These are phyloP conservation scores for Dichotomopilus funicola DNA, from an alignment of 2,329 filamentous ascomycete genomes.

Conservation along the genomic window DNA sequence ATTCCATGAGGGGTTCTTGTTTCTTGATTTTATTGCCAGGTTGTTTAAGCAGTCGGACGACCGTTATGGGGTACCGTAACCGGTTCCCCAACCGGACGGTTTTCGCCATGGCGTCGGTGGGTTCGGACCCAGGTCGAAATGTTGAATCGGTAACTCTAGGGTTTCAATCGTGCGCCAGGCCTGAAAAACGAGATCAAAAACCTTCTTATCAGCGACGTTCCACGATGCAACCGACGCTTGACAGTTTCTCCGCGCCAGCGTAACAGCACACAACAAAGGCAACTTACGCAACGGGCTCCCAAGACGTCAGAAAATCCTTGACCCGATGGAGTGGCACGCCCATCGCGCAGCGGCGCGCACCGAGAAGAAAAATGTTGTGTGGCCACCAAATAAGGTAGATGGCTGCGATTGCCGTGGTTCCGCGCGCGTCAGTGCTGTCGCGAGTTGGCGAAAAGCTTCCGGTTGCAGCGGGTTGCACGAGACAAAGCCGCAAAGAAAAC, in stretches of 20 bases:
- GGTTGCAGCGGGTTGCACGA: neutral
- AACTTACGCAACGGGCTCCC: conserved; percentile 15
- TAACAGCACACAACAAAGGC: neutral
- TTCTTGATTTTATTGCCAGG: conserved; percentile 69
- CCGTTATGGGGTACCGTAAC: conserved; percentile 73
- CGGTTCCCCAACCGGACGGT: conserved; percentile 24
- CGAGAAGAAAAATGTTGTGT: neutral
- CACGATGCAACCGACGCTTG: neutral
- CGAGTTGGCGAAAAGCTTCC: neutral
- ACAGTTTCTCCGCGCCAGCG: no score
- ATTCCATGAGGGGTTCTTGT: conserved; percentile 74
- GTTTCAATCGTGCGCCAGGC: neutral
- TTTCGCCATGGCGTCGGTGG: conserved; percentile 20
- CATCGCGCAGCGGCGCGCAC: conserved; percentile 23
- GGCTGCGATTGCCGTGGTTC: neutral
- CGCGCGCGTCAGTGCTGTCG: neutral
- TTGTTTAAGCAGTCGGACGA: conserved; percentile 74
- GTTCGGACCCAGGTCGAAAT: neutral
- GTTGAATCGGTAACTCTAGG: neutral
- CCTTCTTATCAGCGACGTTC: conserved; percentile 3
- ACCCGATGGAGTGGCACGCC: conserved; percentile 14
- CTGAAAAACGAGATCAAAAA: neutral
- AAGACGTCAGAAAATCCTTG: conserved; percentile 6
- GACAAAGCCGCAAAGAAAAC: conserved; percentile 1
- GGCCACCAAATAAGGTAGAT: neutral